Evolutionary conservation across 495 filamentous ascomycete species (phyloP).

Genomic region (Penicillium verhagenii): DNA sequence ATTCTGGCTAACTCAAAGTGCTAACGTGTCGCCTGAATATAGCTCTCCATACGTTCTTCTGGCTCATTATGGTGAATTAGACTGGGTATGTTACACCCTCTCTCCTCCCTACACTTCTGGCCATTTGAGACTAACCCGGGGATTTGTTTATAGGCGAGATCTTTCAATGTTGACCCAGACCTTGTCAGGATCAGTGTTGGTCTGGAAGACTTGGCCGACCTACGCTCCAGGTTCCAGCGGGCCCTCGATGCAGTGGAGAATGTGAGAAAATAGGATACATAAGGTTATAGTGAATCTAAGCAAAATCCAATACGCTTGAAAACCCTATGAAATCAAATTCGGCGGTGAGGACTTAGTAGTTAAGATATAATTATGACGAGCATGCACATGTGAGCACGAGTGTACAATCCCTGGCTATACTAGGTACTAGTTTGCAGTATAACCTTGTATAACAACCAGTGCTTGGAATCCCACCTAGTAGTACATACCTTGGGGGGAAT

Average conservation of each 20-base stretch:
- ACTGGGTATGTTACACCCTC: constrained; percentile 61
- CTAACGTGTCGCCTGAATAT: background rate
- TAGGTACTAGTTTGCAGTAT: too few species aligned
- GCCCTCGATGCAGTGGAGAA: constrained; percentile 48
- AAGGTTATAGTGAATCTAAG: background rate
- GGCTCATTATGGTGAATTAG: constrained; percentile 88
- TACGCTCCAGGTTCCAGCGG: constrained; percentile 49
- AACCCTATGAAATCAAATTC: too few species aligned
- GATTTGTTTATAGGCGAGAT: constrained; percentile 52
- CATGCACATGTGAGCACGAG: background rate
- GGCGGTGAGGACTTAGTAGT: too few species aligned
- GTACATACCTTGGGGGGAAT: too few species aligned
- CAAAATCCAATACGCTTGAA: too few species aligned
- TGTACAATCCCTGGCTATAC: too few species aligned
- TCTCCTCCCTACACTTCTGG: background rate
- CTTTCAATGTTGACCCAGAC: constrained; percentile 73
- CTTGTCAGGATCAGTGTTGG: constrained; percentile 88
- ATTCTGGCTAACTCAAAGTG: background rate
- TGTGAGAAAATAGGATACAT: constrained; percentile 9
- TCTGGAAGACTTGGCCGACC: constrained; percentile 70
- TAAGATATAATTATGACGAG: background rate
- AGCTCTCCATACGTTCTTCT: constrained; percentile 87
- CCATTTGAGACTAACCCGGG: constrained; percentile 3
- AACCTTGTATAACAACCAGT: too few species aligned
- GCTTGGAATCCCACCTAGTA: too few species aligned